Evolutionary conservation across 164 flowering plant genomes (phyloP).

Genomic region (Macadamia tetraphylla): DNA sequence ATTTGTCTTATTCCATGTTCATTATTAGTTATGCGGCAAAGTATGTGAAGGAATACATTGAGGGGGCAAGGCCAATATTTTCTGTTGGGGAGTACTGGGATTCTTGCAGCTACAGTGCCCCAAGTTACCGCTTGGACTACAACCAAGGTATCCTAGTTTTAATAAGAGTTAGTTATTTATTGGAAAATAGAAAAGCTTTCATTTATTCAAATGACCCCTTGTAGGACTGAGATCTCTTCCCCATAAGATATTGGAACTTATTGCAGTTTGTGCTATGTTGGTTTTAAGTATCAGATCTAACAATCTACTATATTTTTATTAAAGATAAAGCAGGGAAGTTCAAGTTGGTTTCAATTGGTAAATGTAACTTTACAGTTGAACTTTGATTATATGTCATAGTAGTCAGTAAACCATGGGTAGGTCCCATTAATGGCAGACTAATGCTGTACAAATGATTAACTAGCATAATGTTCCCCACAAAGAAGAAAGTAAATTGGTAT

Average conservation of each 20-base stretch:
- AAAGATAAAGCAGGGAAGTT: background rate
- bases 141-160: conserved; percentile 62
- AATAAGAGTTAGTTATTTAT: background rate
- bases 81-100: conserved; percentile 97
- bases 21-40: conserved; percentile 70
- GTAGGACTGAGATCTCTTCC: background rate
- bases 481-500: no score
- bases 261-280: background rate
- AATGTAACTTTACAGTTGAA: no score
- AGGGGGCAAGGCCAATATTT: conserved; percentile 72
- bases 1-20: conserved; percentile 3
- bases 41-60: conserved; percentile 80
- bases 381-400: no score
- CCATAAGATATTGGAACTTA: background rate
- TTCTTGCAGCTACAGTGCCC: conserved; percentile 63
- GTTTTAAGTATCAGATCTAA: no score
- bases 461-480: no score
- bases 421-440: no score
- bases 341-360: no score
- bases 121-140: conserved; percentile 55
- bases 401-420: no score
- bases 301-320: background rate
- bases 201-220: background rate
- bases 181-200: background rate
- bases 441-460: no score